A percentile compares a stretch with the other conserved stretches of the same genome.
phyloP scores from a whole-genome alignment of 306 rosid species.

The Cucumis melo region DNA sequence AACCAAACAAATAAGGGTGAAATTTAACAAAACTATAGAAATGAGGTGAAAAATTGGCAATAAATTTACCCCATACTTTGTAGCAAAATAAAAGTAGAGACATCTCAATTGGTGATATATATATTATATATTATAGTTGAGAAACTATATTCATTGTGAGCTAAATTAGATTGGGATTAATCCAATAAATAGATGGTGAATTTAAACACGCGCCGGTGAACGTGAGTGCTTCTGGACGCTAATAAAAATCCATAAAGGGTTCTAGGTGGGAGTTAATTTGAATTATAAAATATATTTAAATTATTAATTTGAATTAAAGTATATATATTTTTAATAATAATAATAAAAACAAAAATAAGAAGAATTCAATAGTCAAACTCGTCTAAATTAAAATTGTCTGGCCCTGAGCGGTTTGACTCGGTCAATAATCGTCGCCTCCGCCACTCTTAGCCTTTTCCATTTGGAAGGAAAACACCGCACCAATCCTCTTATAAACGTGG shows the following conservation, averaged over 20 bases:
- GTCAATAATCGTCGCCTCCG: constrained; percentile 7
- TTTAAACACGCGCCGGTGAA: not conserved
- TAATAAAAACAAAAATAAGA: not conserved
- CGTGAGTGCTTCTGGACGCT: not conserved
- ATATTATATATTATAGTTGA: too few relatives aligned
- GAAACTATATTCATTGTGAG: too few relatives aligned
- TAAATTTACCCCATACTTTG: too few relatives aligned
- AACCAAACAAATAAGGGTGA: too few relatives aligned
- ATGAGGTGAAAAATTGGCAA: too few relatives aligned
- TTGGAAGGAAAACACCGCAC: not conserved
- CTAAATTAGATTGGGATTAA: too few relatives aligned
- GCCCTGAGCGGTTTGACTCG: constrained; percentile 2
- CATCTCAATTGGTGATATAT: too few relatives aligned
- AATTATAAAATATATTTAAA: not conserved
- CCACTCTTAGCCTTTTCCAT: not conserved
- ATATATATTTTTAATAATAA: not conserved
- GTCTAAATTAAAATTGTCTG: not conserved
- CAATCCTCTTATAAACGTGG: constrained; percentile 1
- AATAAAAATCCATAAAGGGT: not conserved
- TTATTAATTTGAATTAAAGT: not conserved
- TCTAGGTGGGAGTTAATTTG: not conserved
- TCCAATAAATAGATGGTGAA: too few relatives aligned
- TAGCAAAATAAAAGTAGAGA: too few relatives aligned
- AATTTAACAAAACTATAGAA: too few relatives aligned
- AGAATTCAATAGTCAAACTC: constrained; percentile 26